These are phyloP conservation scores for Cryptococcus sp. DNA, from an alignment of 1,284 basidiomycete genomes.

Conservation along the genomic window DNA sequence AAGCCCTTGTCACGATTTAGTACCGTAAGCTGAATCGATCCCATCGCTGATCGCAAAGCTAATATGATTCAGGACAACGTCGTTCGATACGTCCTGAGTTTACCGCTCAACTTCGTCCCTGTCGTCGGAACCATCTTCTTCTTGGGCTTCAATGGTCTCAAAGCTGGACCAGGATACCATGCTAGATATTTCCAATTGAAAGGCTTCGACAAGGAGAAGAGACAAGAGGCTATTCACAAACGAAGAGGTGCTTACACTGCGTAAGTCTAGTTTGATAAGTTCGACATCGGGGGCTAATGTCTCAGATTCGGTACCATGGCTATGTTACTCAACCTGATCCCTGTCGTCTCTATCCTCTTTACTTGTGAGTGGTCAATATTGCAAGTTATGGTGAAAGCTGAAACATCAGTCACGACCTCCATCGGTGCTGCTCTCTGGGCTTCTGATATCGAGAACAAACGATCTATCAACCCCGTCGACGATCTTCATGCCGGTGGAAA, in stretches of 20 bases:
- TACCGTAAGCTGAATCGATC: constrained; percentile 17
- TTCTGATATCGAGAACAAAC: constrained; percentile 48
- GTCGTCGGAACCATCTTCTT: constrained; percentile 64
- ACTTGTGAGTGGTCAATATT: constrained; percentile 40
- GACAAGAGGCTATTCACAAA: constrained; percentile 46
- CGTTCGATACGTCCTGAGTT: constrained; percentile 45
- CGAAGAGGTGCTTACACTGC: constrained; percentile 56
- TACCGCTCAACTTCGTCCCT: constrained; percentile 60
- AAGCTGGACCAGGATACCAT: constrained; percentile 60
- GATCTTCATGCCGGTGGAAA: constrained; percentile 1
- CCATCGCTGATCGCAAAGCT: background rate
- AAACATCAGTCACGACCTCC: constrained; percentile 35
- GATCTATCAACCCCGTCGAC: constrained; percentile 2
- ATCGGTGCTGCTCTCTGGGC: constrained; percentile 72
- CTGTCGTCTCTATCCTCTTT: constrained; percentile 57
- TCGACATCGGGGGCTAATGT: constrained; percentile 24
- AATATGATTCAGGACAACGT: constrained; percentile 31
- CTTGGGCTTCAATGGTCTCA: constrained; percentile 48
- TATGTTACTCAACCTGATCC: constrained; percentile 60
- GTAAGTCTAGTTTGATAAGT: constrained; percentile 45
- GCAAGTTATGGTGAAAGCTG: background rate
- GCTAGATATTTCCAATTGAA: constrained; percentile 67
- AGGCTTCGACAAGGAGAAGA: constrained; percentile 46
- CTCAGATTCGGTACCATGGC: constrained; percentile 58
- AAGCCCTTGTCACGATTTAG: constrained; percentile 42